A percentile compares a stretch with the other conserved stretches of the same genome.
Evolutionary conservation across 2,329 filamentous ascomycete genomes (phyloP).

Genomic region (Sporothrix phasma): DNA sequence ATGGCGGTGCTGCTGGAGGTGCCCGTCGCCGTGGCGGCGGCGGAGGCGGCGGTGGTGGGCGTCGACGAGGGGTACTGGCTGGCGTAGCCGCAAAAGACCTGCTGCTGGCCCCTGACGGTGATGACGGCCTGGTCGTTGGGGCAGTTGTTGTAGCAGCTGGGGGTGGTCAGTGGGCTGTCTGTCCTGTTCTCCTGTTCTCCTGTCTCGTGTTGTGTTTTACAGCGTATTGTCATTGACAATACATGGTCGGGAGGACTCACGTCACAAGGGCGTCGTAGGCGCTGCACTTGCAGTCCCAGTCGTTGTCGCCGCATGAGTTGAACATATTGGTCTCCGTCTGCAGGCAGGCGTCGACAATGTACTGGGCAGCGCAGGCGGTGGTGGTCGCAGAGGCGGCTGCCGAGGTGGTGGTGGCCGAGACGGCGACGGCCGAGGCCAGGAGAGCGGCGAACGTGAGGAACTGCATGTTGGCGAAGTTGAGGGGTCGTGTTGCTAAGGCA

Average conservation of each 20-base stretch:
- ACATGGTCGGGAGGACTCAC: constrained; percentile 26
- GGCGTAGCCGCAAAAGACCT: constrained; percentile 37
- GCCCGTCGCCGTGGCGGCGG: constrained; percentile 20
- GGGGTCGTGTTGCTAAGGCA: neutral
- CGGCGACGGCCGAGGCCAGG: constrained; percentile 11
- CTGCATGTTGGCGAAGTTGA: constrained; percentile 13
- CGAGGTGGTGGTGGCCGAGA: constrained; percentile 10
- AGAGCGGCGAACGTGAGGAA: constrained; percentile 8
- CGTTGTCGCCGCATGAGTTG: constrained; percentile 28
- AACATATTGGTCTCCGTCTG: constrained; percentile 30
- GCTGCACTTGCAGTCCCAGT: constrained; percentile 40
- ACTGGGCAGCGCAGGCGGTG: constrained; percentile 17
- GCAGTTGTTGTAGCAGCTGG: constrained; percentile 44
- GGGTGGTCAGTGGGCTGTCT: neutral
- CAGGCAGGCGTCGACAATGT: constrained; percentile 20
- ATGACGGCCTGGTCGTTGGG: constrained; percentile 35
- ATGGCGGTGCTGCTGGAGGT: constrained; percentile 20
- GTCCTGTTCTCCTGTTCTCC: too few relatives aligned
- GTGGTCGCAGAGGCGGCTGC: constrained; percentile 8
- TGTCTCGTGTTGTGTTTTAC: too few relatives aligned
- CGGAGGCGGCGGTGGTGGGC: constrained; percentile 20
- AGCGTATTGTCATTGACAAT: too few relatives aligned
- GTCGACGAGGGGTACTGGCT: constrained; percentile 32
- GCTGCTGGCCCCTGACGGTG: constrained; percentile 30
- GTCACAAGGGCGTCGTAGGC: constrained; percentile 36